Percentiles rank a stretch among this genome's conserved stretches.
Conservation (phyloP, 768 basidiomycete species). For the Austroboletus eburneus region DNA sequence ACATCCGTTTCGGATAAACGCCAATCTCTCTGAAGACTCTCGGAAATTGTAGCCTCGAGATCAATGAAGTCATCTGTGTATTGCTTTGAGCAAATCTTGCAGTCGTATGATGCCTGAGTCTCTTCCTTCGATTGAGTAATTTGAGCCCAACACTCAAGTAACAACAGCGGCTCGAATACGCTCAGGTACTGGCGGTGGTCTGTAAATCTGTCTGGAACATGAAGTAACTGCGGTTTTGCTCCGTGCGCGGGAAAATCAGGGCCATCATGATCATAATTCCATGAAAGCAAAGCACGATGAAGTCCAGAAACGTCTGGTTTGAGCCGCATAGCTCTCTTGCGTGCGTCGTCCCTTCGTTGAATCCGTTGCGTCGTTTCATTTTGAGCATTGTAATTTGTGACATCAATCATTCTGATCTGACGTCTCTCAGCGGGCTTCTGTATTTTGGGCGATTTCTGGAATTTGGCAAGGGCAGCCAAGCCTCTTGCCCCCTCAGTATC, state of each 20-base stretch:
- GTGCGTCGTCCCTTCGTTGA: slow-evolving; percentile 56
- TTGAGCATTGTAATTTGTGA: slow-evolving; percentile 36
- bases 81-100: slow-evolving; percentile 63
- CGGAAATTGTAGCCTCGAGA: slow-evolving; percentile 61
- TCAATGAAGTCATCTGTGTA: slow-evolving; percentile 83
- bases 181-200: slow-evolving; percentile 64
- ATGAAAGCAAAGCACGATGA: slow-evolving; percentile 74
- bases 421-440: slow-evolving; percentile 56
- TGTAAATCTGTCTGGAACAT: slow-evolving; percentile 63
- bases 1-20: slow-evolving; percentile 79
- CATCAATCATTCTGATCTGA: slow-evolving; percentile 59
- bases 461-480: slow-evolving; percentile 51
- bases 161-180: slow-evolving; percentile 79
- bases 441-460: slow-evolving; percentile 59
- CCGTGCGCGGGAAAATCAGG: slow-evolving; percentile 54
- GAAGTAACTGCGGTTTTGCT: slow-evolving; percentile 29
- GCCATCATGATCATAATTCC: slow-evolving; percentile 75
- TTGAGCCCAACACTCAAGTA: slow-evolving; percentile 91
- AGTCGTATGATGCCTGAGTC: slow-evolving; percentile 45
- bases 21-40: slow-evolving; percentile 64
- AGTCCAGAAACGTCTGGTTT: slow-evolving; percentile 80
- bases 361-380: slow-evolving; percentile 49
- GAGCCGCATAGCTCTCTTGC: slow-evolving; percentile 59
- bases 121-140: slow-evolving; percentile 75
- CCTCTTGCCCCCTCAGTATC: slow-evolving; percentile 46